phyloP scores from a whole-genome alignment of 768 basidiomycete genomes.

The Suillus americanus region DNA sequence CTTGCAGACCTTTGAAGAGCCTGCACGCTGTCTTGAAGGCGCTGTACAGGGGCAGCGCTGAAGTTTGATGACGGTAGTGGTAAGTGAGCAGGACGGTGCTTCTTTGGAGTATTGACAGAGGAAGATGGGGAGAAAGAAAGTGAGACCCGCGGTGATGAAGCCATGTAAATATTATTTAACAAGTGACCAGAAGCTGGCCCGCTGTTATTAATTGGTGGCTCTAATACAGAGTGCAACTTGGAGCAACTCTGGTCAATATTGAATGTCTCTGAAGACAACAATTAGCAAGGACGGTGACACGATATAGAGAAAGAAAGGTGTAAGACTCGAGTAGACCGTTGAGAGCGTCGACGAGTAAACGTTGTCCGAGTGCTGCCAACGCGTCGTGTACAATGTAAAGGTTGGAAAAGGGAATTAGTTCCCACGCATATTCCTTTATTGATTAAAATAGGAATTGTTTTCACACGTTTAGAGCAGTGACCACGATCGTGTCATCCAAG shows the following conservation, averaged over 20 bases:
- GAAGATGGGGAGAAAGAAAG: conserved; percentile 13
- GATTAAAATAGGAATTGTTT: background rate
- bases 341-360: background rate
- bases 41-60: conserved; percentile 15
- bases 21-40: conserved; percentile 10
- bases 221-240: background rate
- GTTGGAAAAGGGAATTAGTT: background rate
- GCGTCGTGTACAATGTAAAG: background rate
- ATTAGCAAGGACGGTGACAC: background rate
- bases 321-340: background rate
- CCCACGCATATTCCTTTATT: background rate
- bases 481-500: conserved; percentile 1
- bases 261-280: background rate
- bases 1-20: conserved; percentile 12
- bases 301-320: background rate
- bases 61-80: conserved; percentile 17
- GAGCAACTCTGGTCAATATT: background rate
- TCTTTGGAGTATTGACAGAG: background rate
- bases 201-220: background rate
- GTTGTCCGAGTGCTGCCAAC: background rate
- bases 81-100: conserved; percentile 13
- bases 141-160: conserved; percentile 13
- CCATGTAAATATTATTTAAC: conserved; percentile 8
- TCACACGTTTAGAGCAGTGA: background rate
- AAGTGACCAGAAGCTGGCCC: background rate